Percentiles rank a stretch among this genome's conserved stretches.
phyloP scores from a whole-genome alignment of 2,329 filamentous ascomycete genomes.

The Tolypocladium cylindrosporum region DNA sequence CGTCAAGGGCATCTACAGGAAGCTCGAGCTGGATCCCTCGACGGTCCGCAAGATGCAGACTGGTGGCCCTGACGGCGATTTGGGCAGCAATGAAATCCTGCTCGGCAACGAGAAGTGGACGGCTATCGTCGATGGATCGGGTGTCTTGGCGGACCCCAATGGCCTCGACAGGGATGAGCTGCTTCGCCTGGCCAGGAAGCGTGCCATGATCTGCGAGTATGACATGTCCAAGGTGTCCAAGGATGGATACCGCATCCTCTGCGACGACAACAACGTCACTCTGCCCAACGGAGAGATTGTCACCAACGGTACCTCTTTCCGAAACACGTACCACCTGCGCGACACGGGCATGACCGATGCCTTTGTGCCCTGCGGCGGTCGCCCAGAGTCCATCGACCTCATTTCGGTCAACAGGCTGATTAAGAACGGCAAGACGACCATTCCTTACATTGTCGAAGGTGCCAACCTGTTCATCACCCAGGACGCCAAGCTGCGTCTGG shows the following conservation, averaged over 20 bases:
- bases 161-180: constrained; percentile 81
- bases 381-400: constrained; percentile 92
- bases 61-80: constrained; percentile 89
- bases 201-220: constrained; percentile 83
- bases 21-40: constrained; percentile 78
- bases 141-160: constrained; percentile 87
- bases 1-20: constrained; percentile 92
- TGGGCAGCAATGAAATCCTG: constrained; percentile 96
- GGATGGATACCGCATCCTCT: constrained; percentile 82
- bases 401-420: constrained; percentile 82
- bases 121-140: constrained; percentile 89
- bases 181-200: constrained; percentile 70
- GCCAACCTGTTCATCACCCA: constrained; percentile 98
- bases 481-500: constrained; percentile 89
- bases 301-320: constrained; percentile 88
- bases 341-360: constrained; percentile 67
- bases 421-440: constrained; percentile 72
- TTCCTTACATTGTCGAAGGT: constrained; percentile 95
- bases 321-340: constrained; percentile 93
- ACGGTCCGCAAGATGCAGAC: constrained; percentile 92
- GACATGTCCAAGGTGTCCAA: constrained; percentile 76
- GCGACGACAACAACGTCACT: constrained; percentile 83
- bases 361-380: constrained; percentile 93
- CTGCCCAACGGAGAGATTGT: constrained; percentile 80
- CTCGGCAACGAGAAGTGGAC: constrained; percentile 94